Percentiles rank a stretch among this genome's conserved stretches.
Evolutionary conservation across 495 filamentous ascomycete species (phyloP).

Genomic region (Melanomma pulvis-pyrius): DNA sequence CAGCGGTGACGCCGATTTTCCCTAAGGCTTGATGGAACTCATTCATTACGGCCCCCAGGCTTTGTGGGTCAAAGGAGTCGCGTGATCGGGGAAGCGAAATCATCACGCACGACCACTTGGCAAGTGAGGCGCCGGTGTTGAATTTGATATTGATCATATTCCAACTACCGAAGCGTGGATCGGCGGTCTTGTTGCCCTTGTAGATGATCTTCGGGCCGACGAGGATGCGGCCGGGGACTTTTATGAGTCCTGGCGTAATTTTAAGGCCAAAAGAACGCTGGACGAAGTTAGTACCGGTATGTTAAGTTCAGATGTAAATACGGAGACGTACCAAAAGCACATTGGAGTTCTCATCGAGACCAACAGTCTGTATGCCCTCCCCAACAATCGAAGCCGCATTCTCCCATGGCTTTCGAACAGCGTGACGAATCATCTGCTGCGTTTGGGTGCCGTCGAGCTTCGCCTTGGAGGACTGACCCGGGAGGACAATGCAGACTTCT

Average conservation of each 20-base stretch:
- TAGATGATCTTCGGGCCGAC: conserved; percentile 58
- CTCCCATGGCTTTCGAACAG: conserved; percentile 63
- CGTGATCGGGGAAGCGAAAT: conserved; percentile 40
- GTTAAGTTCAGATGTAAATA: not conserved
- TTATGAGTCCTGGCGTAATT: conserved; percentile 58
- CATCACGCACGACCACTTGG: conserved; percentile 62
- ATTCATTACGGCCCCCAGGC: conserved; percentile 14
- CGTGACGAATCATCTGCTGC: conserved; percentile 65
- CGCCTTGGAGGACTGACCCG: conserved; percentile 63
- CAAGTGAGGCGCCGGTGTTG: conserved; percentile 2
- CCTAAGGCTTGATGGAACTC: conserved; percentile 13
- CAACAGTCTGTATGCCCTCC: conserved; percentile 55
- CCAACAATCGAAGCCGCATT: conserved; percentile 68
- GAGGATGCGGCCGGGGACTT: conserved; percentile 67
- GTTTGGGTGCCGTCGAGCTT: conserved; percentile 64
- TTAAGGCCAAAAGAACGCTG: conserved; percentile 59
- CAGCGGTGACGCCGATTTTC: conserved; percentile 13
- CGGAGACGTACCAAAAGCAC: conserved; percentile 23
- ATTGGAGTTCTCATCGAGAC: conserved; percentile 40
- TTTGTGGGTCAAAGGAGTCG: conserved; percentile 16
- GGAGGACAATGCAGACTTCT: conserved; percentile 64
- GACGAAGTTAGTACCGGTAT: conserved; percentile 9
- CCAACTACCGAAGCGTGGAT: conserved; percentile 15
- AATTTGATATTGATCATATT: conserved; percentile 27
- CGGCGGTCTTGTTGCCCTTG: conserved; percentile 25